These are phyloP conservation scores for Exobasidium cylindrosporum DNA, from an alignment of 1,284 basidiomycete species.

Conservation along the genomic window DNA sequence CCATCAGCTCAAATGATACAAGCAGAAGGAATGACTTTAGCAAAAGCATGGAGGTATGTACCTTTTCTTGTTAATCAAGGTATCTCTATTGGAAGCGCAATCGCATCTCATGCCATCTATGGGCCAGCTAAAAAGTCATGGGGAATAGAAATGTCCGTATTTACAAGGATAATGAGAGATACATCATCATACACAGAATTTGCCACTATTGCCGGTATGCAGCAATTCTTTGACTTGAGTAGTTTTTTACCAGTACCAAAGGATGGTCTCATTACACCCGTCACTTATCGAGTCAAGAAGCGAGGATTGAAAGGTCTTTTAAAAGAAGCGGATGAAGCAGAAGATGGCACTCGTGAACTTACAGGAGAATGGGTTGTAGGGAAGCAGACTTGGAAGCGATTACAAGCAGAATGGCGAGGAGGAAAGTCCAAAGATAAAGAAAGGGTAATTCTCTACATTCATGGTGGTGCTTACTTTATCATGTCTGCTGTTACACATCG, in stretches of 20 bases:
- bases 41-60: slow-evolving; percentile 49
- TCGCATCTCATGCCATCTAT: slow-evolving; percentile 55
- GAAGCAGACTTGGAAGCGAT: slow-evolving; percentile 78
- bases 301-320: slow-evolving; percentile 75
- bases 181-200: slow-evolving; percentile 77
- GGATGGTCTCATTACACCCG: slow-evolving; percentile 90
- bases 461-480: slow-evolving; percentile 94
- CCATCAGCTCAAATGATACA: slow-evolving; percentile 30
- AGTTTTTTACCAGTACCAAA: slow-evolving; percentile 83
- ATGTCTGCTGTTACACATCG: slow-evolving; percentile 93
- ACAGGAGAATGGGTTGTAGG: slow-evolving; percentile 96
- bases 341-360: slow-evolving; percentile 73
- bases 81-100: slow-evolving; percentile 47
- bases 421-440: slow-evolving; percentile 62
- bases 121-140: slow-evolving; percentile 80
- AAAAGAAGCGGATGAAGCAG: slow-evolving; percentile 69
- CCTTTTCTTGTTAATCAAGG: slow-evolving; percentile 51
- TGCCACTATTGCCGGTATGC: slow-evolving; percentile 69
- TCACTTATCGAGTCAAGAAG: slow-evolving; percentile 79
- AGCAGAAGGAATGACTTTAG: slow-evolving; percentile 37
- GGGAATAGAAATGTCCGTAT: slow-evolving; percentile 67
- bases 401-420: slow-evolving; percentile 73
- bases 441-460: slow-evolving; percentile 84
- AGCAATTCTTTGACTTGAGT: slow-evolving; percentile 75
- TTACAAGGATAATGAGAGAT: slow-evolving; percentile 77